Evolutionary conservation across 2,329 filamentous ascomycete species (phyloP), one percentile per base, ranked within the genome.

Genomic region (Colletotrichum scovillei): DNA sequence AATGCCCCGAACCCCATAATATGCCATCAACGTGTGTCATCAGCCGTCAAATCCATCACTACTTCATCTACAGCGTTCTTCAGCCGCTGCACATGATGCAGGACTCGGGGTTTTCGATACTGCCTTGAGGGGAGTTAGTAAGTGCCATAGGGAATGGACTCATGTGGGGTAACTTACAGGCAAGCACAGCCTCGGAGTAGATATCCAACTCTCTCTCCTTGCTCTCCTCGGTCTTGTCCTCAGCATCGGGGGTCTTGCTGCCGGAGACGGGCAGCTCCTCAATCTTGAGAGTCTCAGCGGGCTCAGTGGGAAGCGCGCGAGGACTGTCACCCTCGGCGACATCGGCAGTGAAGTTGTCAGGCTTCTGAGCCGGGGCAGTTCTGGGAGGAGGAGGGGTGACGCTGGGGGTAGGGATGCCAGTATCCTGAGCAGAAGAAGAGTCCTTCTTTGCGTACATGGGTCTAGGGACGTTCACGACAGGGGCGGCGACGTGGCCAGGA

Each of bases 61-160:
- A 22, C 52, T 42, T 59, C 35, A 42, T 19, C 68, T 52, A 65
- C 55, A 65, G 7, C 38, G 7, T 42, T 59, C 24, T 79, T 83
- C 90, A 98, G 87, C 95, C 96, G 85, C 94, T 97, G 92, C 97
- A 99, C 97, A 99, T 98, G 76, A 98, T 82, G 82, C 97, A 99
- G 60, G 93, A 89, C 82, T 99, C 97, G 78, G 93, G 95, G 87
- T 98, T 98, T 82, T 98, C 95, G 83, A 99, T 98, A 86, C 95
- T 98, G 88, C 92, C 92, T 93, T 73, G 78, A 56, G 65, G 60
- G 52, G 19, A 78, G 81, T 87, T 79, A 85, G 79, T 74, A 32
- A 67, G 63, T 68, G 16, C 22, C 32, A 63, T 70, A 62, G 74
- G 64, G 14, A 55, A 49, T 2, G 16, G 7, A 28, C 6, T 24